Evolutionary conservation across 2,329 filamentous ascomycete genomes (phyloP).

Genomic region (Botrytis sinoallii): DNA sequence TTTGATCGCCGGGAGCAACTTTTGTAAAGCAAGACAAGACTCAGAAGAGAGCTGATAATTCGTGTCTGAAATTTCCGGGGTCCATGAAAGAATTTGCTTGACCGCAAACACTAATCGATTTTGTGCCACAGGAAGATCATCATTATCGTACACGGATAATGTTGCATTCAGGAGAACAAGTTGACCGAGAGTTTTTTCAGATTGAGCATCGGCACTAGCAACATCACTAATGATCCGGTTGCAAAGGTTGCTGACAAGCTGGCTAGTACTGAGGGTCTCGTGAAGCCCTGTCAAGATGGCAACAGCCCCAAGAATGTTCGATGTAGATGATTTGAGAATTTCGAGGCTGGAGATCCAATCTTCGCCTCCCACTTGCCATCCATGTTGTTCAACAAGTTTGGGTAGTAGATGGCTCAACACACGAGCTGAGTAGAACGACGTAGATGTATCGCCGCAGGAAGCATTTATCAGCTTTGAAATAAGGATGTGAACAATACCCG

Average conservation of each 20-base stretch:
- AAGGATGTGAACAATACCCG: slow-evolving; percentile 43
- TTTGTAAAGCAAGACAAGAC: slow-evolving; percentile 55
- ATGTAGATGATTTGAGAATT: slow-evolving; percentile 46
- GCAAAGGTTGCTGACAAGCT: slow-evolving; percentile 50
- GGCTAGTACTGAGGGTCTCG: slow-evolving; percentile 47
- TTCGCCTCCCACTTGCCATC: slow-evolving; percentile 46
- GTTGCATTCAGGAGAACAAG: slow-evolving; percentile 55
- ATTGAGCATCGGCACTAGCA: slow-evolving; percentile 46
- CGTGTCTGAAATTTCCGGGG: slow-evolving; percentile 51
- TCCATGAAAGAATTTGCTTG: slow-evolving; percentile 71
- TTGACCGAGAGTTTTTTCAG: slow-evolving; percentile 46
- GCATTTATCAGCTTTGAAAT: slow-evolving; percentile 46
- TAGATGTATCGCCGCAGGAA: slow-evolving; percentile 43
- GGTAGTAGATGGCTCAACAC: slow-evolving; percentile 51
- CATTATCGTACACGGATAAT: slow-evolving; percentile 50
- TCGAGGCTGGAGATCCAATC: slow-evolving; percentile 47
- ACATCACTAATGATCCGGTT: slow-evolving; percentile 61
- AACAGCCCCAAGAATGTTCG: slow-evolving; percentile 48
- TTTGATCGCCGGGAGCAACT: slow-evolving; percentile 68
- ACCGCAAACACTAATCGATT: slow-evolving; percentile 66
- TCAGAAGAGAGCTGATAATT: slow-evolving; percentile 47
- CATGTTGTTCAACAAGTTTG: slow-evolving; percentile 46
- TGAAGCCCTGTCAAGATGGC: slow-evolving; percentile 53
- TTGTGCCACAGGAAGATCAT: slow-evolving; percentile 54
- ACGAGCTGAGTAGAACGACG: slow-evolving; percentile 52